Conservation (phyloP, 768 basidiomycete genomes). For the Gautieria morchelliformis region DNA sequence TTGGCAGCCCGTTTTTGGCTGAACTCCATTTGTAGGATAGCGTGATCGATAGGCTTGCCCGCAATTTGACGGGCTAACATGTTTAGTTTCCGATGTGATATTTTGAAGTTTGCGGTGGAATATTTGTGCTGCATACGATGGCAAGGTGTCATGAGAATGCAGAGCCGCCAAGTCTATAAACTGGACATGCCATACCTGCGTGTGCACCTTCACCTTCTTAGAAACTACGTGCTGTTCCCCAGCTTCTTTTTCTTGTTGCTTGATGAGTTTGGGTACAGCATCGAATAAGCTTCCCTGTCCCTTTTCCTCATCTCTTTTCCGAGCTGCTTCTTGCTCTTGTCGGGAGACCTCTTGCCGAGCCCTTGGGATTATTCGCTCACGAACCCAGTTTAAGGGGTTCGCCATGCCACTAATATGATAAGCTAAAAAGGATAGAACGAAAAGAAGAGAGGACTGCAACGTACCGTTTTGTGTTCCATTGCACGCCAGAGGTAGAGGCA, state of each 20-base stretch:
- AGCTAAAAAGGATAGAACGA: neutral
- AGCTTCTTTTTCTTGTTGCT: constrained; percentile 14
- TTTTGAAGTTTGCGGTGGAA: constrained; percentile 87
- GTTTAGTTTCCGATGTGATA: constrained; percentile 89
- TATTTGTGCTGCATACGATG: constrained; percentile 65
- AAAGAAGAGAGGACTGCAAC: neutral
- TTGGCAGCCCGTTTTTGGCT: constrained; percentile 84
- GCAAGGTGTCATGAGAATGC: neutral
- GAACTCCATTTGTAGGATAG: constrained; percentile 95
- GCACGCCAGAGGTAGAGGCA: neutral
- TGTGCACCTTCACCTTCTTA: neutral
- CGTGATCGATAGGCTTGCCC: constrained; percentile 86
- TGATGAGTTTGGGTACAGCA: constrained; percentile 5
- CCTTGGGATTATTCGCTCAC: constrained; percentile 43
- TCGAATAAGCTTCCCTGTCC: constrained; percentile 11
- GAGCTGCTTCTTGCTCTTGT: constrained; percentile 31
- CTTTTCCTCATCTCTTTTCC: constrained; percentile 5
- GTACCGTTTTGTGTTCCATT: constrained; percentile 1
- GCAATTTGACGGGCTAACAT: constrained; percentile 79
- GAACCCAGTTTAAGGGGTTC: constrained; percentile 56
- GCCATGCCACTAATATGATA: constrained; percentile 35
- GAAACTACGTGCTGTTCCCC: neutral
- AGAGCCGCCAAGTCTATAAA: neutral
- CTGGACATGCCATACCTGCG: neutral
- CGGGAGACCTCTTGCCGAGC: constrained; percentile 33